Evolutionary conservation across 371 early-diverging fungal genomes (phyloP).

Genomic region (Apophysomyces ossiformis): DNA sequence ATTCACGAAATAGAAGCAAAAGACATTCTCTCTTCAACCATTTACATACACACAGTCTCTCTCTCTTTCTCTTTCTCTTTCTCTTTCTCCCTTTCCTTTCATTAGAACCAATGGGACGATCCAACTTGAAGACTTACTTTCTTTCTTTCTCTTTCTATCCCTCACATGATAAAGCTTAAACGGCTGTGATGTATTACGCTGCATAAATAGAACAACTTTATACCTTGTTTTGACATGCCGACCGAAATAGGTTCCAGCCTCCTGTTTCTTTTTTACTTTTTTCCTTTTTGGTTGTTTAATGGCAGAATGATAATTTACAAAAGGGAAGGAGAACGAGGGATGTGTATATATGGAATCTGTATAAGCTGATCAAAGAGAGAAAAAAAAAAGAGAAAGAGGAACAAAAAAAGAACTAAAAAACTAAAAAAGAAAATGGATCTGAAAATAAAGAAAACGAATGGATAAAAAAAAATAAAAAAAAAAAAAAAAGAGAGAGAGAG

Average conservation of each 20-base stretch:
- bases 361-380: background rate
- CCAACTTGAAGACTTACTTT: no score
- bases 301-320: conserved; percentile 11
- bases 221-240: conserved; percentile 11
- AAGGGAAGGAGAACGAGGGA: conserved; percentile 1
- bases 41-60: no score
- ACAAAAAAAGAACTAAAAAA: background rate
- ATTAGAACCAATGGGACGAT: no score
- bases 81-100: no score
- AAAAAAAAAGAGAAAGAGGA: background rate
- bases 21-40: no score
- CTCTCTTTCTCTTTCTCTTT: no score
- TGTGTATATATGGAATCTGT: background rate
- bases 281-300: background rate
- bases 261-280: conserved; percentile 1
- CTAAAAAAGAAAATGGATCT: background rate
- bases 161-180: conserved; percentile 12
- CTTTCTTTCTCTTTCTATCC: background rate
- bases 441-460: no score
- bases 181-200: conserved; percentile 12
- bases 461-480: no score
- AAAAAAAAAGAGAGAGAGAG: no score
- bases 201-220: conserved; percentile 11
- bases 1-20: no score
- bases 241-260: conserved; percentile 11